phyloP scores from a whole-genome alignment of 345 rosid species.

The Noccaea bulbosa region DNA sequence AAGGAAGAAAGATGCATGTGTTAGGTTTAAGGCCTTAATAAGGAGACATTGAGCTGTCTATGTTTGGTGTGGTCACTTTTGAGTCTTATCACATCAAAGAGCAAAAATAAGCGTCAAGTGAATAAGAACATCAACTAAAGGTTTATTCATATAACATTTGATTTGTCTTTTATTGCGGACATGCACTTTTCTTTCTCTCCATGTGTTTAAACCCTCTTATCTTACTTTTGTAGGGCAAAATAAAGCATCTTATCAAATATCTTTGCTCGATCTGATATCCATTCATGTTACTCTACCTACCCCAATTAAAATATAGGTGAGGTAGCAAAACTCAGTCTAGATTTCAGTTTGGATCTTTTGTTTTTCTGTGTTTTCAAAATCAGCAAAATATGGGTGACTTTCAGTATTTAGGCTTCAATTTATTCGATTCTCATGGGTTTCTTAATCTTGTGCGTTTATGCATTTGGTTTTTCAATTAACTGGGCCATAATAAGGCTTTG shows the following conservation, averaged over 20 bases:
- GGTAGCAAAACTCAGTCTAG: background rate
- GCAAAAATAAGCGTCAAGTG: conserved; percentile 34
- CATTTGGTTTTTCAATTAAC: too few species aligned
- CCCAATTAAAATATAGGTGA: conserved; percentile 7
- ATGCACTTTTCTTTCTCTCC: conserved; percentile 31
- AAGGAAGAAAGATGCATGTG: conserved; percentile 41
- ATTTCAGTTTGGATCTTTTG: background rate
- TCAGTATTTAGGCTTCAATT: too few species aligned
- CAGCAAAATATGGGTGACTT: background rate
- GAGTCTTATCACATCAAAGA: conserved; percentile 36
- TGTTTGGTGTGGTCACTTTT: conserved; percentile 34
- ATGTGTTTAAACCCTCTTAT: conserved; percentile 34
- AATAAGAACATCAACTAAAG: conserved; percentile 35
- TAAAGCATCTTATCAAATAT: conserved; percentile 20
- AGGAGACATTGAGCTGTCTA: conserved; percentile 43
- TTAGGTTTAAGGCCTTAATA: conserved; percentile 37
- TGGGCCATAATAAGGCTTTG: too few species aligned
- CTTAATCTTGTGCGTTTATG: too few species aligned
- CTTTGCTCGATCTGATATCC: background rate
- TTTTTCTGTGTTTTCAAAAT: background rate
- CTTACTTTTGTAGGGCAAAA: conserved; percentile 24
- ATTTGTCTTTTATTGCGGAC: conserved; percentile 33
- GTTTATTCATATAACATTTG: conserved; percentile 27
- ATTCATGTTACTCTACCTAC: conserved; percentile 10
- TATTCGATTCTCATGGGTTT: too few species aligned